phyloP scores from a whole-genome alignment of 164 flowering plant genomes.

The Kingdonia uniflora region DNA sequence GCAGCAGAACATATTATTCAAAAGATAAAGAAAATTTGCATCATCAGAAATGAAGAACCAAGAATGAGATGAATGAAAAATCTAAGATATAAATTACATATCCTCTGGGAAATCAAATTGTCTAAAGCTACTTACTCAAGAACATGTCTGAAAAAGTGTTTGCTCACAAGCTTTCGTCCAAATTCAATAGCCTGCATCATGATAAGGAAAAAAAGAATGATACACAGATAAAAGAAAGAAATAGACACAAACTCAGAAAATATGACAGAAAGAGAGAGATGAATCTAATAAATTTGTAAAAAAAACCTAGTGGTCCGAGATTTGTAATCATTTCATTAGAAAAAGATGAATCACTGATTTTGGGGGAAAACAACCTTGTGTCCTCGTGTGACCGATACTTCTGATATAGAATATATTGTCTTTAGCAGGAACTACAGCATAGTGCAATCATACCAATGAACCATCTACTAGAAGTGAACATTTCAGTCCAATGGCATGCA shows the following conservation, averaged over 20 bases:
- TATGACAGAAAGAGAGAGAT: not conserved
- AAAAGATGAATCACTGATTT: no score
- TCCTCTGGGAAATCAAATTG: not conserved
- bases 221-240: not conserved
- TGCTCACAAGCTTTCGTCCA: constrained; percentile 58
- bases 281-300: no score
- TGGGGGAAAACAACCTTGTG: no score
- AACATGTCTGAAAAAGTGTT: constrained; percentile 61
- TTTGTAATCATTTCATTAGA: no score
- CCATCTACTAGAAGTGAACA: no score
- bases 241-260: not conserved
- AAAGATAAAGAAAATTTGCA: not conserved
- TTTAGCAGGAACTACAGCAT: no score
- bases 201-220: constrained; percentile 1
- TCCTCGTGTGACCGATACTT: no score
- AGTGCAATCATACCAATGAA: no score
- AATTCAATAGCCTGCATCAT: constrained; percentile 56
- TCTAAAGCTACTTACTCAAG: constrained; percentile 48
- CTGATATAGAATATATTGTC: no score
- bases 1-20: constrained; percentile 4
- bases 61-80: constrained; percentile 2
- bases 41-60: constrained; percentile 3
- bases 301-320: no score
- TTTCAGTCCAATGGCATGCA: no score
- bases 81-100: not conserved